Evolutionary conservation across 495 filamentous ascomycete genomes (phyloP), one percentile per base, ranked within the genome.

Genomic region (Hyphodiscus hymeniophilus): DNA sequence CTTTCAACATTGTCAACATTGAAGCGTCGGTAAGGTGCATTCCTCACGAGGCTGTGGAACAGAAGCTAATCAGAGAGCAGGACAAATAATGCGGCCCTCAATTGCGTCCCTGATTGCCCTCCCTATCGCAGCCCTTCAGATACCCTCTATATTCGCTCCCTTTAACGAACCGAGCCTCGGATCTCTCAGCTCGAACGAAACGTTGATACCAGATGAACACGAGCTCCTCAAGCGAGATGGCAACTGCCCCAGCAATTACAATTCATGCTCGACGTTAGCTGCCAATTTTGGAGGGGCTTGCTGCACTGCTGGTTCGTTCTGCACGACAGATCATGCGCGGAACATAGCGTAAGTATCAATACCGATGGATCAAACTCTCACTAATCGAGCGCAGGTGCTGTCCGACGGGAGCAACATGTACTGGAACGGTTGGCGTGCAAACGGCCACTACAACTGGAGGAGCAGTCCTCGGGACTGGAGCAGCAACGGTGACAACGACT

Each of bases 381-480:
- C 26, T 28, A 10, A 28, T 10, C 26, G 26, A 10, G 26, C 26
- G 26, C 26, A 28, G 26, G 10, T 86, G 82, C 63, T 86, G 82
- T 61, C 78, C 79, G 6, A 68, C 62, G 10, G 72, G 75, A 32
- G 74, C 75, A 30, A 74, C 63, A 28, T 86, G 82, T 57, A 84
- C 79, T 0, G 82, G 82, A 3, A 76, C 66, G 11, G 62, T 84
- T 3, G 21, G 6, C 7, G 16, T 16, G n/a, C 23, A 35, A 17
- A 45, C 48, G 26, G 38, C 56, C 3, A 20, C 49, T 18, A 65
- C 61, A 0, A 56, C 52, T 15, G 60, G 57, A 16, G 63, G 63
- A 7, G 57, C 44, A 12, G 42, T 57, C 2, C 52, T 56, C 3
- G 60, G 51, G 3, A 43, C 20, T 13, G 36, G 35, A 23, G 41